Evolutionary conservation across 805 yeast species (phyloP), one percentile per base, ranked within the genome.

Genomic region (Candida multigemmis): DNA sequence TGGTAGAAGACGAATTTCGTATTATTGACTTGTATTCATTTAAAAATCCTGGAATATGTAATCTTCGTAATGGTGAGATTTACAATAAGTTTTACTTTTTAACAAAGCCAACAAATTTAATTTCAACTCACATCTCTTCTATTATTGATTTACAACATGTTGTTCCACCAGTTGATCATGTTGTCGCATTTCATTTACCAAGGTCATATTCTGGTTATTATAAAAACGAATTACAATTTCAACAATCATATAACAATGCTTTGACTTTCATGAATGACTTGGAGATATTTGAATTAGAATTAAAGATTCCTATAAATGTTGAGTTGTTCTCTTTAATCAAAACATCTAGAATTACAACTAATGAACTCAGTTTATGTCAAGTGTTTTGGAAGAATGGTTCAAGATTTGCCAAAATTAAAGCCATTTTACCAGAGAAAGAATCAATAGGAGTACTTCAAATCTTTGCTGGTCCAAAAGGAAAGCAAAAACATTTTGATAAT

Each of bases 81-180:
- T 37, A 48, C 15, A 67, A 72, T 32, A 69, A 72, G 26, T 78
- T 74, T 44, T 91, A 83, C 50, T 89, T 87, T 53, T 52, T 91
- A 34, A 60, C 81, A 2, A 73, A 77, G 38, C 98, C 98, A 1
- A 53, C 76, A 29, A 71, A 75, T 31, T 46, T 85, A 22, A 71
- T 91, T 10, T 79, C 78, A 36, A 81, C 96, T 0, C 98, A 91
- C 50, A 74, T 85, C 24, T 97, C 98, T 9, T 65, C 74, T 11
- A 74, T 74, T 32, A 73, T 73, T 22, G 78, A 73, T 33, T 78
- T 82, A 37, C 98, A 91, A 51, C 95, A 83, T 53, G 71, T 89
- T 12, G 66, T 72, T 16, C 97, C 96, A 4, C 83, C 93, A 3
- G 58, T 89, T 34, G 87, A 83, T 35, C 79, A 81, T 19, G 66